Percentiles rank a stretch among this genome's conserved stretches.
phyloP scores from a whole-genome alignment of 2,329 filamentous ascomycete species.

The Juglanconis sp. region DNA sequence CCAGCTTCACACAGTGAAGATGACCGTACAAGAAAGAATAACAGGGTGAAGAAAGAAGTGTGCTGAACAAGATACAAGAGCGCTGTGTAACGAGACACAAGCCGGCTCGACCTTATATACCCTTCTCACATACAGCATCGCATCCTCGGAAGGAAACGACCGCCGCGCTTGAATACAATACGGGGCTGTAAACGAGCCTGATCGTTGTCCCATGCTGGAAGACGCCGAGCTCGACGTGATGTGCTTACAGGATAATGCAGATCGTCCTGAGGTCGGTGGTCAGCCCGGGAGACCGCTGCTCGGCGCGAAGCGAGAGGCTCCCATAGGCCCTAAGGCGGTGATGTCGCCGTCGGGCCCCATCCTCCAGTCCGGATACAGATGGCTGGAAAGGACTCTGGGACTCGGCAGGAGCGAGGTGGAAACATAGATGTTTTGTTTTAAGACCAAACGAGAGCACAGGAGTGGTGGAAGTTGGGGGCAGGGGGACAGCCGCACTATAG shows the following conservation, averaged over 20 bases:
- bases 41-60: constrained; percentile 1
- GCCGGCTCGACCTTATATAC: background rate
- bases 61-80: constrained; percentile 1
- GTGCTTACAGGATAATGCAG: background rate
- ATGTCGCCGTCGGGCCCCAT: background rate
- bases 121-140: background rate
- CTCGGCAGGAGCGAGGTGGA: background rate
- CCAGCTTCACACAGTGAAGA: constrained; percentile 22
- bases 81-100: background rate
- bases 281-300: background rate
- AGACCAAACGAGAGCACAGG: background rate
- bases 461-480: background rate
- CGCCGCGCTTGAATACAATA: background rate
- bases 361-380: background rate
- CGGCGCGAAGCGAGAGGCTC: background rate
- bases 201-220: too few species aligned
- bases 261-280: background rate
- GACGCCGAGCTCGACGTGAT: background rate
- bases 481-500: background rate
- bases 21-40: constrained; percentile 14
- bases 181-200: background rate
- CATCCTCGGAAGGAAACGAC: background rate
- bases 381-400: background rate
- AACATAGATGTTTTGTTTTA: background rate
- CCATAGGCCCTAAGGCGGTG: background rate